Evolutionary conservation across 768 basidiomycete species (phyloP), one percentile per base, ranked within the genome.

Genomic region (Russula compacta): DNA sequence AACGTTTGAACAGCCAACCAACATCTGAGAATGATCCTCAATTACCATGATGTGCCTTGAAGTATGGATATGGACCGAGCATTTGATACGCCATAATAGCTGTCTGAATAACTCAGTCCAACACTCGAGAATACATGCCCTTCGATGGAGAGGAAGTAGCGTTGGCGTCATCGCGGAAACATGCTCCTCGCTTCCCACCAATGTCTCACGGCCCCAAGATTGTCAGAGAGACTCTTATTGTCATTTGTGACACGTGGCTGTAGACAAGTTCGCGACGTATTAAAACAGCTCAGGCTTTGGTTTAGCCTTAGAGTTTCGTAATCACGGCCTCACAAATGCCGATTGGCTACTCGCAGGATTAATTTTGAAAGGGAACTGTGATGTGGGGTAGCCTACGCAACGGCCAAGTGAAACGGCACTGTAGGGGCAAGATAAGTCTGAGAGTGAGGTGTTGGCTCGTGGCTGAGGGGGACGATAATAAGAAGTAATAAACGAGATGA

Each of bases 321-420:
- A 61, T 56, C n/a, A 33, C 48, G 42, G 55, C 59, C 53, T 52
- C n/a, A 35, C 47, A 42, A 56, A 11, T 43, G 24, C 60, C 54
- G 60, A 60, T 56, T 60, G 39, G 53, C 17, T 15, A 36, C 1
- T 40, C 4, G 33, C 17, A 15, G 50, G n/a, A 6, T 24, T 7
- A 39, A 14, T 53, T 39, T 53, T 35, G 32, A 29, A 29, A 29
- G 24, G 24, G 24, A 29, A 29, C 24, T 29, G 24, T 29, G 24
- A 29, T 29, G 24, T 29, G 24, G 3, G 24, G 24, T 29, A 29
- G 24, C 24, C 24, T 29, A 29, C 24, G 7, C 19, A 6, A 14
- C 11, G 12, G 5, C 4, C 44, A 19, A 4, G 44, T 46, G 21
- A 17, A 9, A 17, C 8, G 36, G 7, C 2, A 6, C 17, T 49